Evolutionary conservation across 1,139 yeast species (phyloP), one percentile per base, ranked within the genome.

Genomic region (Diutina pseudorugosa): DNA sequence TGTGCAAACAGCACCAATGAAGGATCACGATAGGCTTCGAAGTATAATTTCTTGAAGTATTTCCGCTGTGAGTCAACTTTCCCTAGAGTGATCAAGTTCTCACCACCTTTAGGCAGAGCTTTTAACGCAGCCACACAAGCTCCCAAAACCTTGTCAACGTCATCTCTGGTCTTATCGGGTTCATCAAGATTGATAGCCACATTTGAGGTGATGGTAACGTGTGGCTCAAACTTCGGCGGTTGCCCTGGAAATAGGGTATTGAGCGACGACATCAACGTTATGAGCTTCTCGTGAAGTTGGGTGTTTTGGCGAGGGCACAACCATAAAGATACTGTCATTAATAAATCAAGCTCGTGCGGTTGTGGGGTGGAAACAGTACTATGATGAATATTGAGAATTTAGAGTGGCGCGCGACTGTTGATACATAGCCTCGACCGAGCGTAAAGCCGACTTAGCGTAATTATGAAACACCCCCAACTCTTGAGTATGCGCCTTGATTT

Each of bases 201-300:
- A 55, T 80, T 76, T 30, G 89, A 76, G 2, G 91, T 80, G 41
- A 87, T 74, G 1, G 95, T 87, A 45, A 87, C 75, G 62, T 87
- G 95, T 4, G 95, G 95, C 55, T 80, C 86, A 58, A 86, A 83
- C 45, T 62, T 64, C 1, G 79, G 77, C 4, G 84, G 80, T 27
- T 83, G 84, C 51, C 82, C 85, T 16, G 87, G 87, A 61, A 86
- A 85, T 23, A 85, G 67, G 1, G 93, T 84, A 53, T 77, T 77
- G 48, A 87, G 65, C 8, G 91, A 83, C 25, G 77, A 70, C 69
- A 84, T 83, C 48, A 85, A 70, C 23, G 85, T 78, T 33, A 71
- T 67, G 49, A 86, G 65, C 52, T 82, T 80, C 55, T 83, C 88
- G 60, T 77, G 65, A 20, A 82, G 67, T 48, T 75, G 75, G 2